Conservation (phyloP, 176 grass and related monocot genomes). For the Miscanthus lutarioriparius region DNA sequence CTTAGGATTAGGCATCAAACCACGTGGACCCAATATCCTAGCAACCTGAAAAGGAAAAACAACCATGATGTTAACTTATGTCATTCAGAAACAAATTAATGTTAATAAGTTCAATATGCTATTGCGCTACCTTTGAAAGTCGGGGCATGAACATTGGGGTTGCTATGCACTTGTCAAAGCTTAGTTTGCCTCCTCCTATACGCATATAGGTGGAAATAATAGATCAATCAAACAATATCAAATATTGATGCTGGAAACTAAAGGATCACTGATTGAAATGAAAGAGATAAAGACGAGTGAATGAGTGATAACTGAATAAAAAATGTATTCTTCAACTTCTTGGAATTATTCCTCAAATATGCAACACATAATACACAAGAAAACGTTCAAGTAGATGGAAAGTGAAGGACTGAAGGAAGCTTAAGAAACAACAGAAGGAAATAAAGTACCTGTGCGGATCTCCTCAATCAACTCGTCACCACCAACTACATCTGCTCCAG, state of each 20-base stretch:
- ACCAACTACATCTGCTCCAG: constrained; percentile 89
- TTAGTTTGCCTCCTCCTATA: constrained; percentile 91
- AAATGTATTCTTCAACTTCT: neutral
- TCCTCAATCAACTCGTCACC: constrained; percentile 86
- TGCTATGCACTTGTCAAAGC: constrained; percentile 96
- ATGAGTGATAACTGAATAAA: constrained; percentile 3
- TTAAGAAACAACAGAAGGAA: constrained; percentile 2
- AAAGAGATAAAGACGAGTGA: neutral
- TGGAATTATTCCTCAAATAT: neutral
- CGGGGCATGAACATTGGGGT: constrained; percentile 98
- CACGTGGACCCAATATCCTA: constrained; percentile 94
- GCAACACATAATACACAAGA: neutral
- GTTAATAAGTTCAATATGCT: constrained; percentile 18
- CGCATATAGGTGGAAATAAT: constrained; percentile 6
- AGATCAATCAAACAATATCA: constrained; percentile 8
- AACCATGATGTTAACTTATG: neutral
- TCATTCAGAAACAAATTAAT: constrained; percentile 17
- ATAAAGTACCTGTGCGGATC: constrained; percentile 66
- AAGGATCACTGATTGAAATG: neutral
- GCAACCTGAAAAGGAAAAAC: constrained; percentile 60
- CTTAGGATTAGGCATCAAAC: constrained; percentile 99
- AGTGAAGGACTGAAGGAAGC: neutral
- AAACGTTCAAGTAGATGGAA: neutral
- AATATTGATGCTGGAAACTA: constrained; percentile 24
- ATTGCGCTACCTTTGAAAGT: constrained; percentile 70